Evolutionary conservation across 2,329 filamentous ascomycete species (phyloP).

Genomic region (Cercospora nicotianae): DNA sequence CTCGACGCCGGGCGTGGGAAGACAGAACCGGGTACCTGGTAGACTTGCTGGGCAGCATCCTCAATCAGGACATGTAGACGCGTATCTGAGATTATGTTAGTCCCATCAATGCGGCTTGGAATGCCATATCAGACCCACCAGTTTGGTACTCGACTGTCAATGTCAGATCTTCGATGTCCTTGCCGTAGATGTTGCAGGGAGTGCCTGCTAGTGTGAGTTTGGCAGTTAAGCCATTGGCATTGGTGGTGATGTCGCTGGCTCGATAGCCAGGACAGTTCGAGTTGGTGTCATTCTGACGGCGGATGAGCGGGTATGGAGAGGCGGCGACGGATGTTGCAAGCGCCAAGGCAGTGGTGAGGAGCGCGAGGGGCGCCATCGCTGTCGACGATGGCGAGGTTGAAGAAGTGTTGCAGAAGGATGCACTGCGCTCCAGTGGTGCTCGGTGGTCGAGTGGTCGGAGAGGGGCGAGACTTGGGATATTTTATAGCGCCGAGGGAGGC

Average conservation of each 20-base stretch:
- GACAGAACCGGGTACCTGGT: constrained; percentile 70
- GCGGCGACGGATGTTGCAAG: constrained; percentile 24
- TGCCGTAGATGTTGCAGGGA: constrained; percentile 62
- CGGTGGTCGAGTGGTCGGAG: neutral
- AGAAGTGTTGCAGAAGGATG: constrained; percentile 3
- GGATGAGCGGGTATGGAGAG: constrained; percentile 21
- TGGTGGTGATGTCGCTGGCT: constrained; percentile 60
- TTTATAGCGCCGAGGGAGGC: constrained; percentile 17
- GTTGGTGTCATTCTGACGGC: constrained; percentile 25
- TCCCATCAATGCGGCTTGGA: constrained; percentile 2
- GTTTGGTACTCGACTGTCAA: constrained; percentile 63
- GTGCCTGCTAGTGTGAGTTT: constrained; percentile 67
- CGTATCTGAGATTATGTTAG: constrained; percentile 30
- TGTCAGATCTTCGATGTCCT: constrained; percentile 57
- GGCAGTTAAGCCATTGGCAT: constrained; percentile 62
- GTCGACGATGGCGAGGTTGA: neutral
- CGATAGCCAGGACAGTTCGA: constrained; percentile 65
- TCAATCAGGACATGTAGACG: constrained; percentile 75
- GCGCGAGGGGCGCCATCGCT: constrained; percentile 23
- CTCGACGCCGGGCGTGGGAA: constrained; percentile 59
- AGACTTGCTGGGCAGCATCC: constrained; percentile 68
- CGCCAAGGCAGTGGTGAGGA: constrained; percentile 22
- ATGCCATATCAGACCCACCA: constrained; percentile 42
- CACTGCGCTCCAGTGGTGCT: neutral
- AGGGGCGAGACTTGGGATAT: constrained; percentile 9